phyloP scores from a whole-genome alignment of 148 eudicot species.

The Arbutus unedo region DNA sequence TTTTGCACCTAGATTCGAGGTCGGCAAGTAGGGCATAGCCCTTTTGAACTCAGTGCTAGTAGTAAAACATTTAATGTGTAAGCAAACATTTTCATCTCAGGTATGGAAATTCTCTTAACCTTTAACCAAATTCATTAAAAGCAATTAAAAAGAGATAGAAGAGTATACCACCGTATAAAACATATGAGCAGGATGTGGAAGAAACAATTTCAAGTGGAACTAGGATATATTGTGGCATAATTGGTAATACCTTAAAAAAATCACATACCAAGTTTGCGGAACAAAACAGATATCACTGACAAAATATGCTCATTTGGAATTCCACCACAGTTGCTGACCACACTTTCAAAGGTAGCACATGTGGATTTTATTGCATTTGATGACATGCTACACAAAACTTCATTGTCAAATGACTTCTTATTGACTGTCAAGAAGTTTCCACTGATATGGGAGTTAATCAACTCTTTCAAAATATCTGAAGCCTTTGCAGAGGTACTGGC shows the following conservation, averaged over 20 bases:
- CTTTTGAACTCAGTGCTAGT: not conserved
- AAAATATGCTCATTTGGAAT: slow-evolving; percentile 58
- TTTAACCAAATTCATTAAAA: not conserved
- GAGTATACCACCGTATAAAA: not conserved
- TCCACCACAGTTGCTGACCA: slow-evolving; percentile 36
- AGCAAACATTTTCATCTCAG: not conserved
- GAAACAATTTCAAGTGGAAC: not conserved
- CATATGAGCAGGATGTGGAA: not conserved
- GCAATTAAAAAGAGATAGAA: not conserved
- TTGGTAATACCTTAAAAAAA: not conserved
- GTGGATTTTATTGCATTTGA: slow-evolving; percentile 44
- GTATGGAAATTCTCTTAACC: not conserved
- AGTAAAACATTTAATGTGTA: not conserved
- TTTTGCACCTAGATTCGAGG: not conserved
- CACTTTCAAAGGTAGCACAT: slow-evolving; percentile 47
- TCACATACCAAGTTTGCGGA: slow-evolving; percentile 74
- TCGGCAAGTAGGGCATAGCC: not conserved
- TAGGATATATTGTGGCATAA: not conserved
- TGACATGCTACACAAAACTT: slow-evolving; percentile 28
- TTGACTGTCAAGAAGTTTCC: slow-evolving; percentile 21
- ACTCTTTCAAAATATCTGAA: slow-evolving; percentile 51
- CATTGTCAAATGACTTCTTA: slow-evolving; percentile 27
- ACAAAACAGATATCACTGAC: slow-evolving; percentile 57
- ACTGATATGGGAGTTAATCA: slow-evolving; percentile 41
- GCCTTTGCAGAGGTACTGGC: slow-evolving; percentile 48